Evolutionary conservation across 2,329 filamentous ascomycete genomes (phyloP), one percentile per base, ranked within the genome.

Genomic region (Paecilomyces sp.): DNA sequence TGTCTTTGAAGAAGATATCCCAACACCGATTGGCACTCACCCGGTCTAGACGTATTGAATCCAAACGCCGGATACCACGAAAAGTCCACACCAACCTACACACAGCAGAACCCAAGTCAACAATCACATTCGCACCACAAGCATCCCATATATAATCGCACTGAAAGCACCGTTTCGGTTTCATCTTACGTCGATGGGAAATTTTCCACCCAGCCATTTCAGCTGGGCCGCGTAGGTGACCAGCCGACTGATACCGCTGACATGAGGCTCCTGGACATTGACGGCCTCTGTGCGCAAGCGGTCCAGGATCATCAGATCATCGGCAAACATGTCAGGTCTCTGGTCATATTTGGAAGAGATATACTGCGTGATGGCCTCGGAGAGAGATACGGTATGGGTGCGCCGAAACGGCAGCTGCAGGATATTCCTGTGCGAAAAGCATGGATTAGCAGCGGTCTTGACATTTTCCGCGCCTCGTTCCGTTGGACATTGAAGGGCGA

Each of bases 311-410:
- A 92, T 87, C 60, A 96, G 85, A 78, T 99, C 94, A 64, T 90
- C 84, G 63, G 86, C 85, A 76, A 99, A 99, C 88, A 96, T 96
- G 75, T 97, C 92, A 34, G 94, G 93, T 72, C 96, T 93, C 74
- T 99, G 94, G 76, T 97, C 93, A 88, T 97, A 97, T 82, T 97
- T 97, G 75, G 86, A 88, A 62, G 92, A 96, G 70, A 99, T 97
- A 79, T 99, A 97, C 73, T 94, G 88, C 65, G 90, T 91, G 73
- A 99, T 92, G 56, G 92, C 89, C 62, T 85, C 82, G 58, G 90
- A 89, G 62, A 97, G 83, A 61, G 88, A 89, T 50, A 96, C 82
- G 60, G 88, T 83, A 64, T 89, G 86, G 57, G 92, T 93, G 72
- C 88, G 90, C 68, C 93, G 91, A 77, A 97, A 97, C 8, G 93